Percentiles rank a stretch among this genome's conserved stretches.
Conservation (phyloP, 2,329 filamentous ascomycete genomes). For the Akanthomyces uredinophilus region DNA sequence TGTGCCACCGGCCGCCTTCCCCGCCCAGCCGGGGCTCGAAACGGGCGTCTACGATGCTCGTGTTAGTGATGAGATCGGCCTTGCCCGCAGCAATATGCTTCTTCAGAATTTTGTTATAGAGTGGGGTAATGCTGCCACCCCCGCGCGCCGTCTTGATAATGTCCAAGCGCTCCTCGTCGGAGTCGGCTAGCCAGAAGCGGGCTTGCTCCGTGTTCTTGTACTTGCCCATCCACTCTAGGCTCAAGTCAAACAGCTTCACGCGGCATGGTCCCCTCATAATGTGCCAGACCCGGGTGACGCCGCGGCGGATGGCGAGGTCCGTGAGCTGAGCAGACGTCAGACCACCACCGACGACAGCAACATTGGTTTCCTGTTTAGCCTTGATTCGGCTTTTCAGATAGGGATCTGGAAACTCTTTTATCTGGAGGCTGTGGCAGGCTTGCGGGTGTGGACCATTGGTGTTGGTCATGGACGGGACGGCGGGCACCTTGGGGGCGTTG, state of each 20-base stretch:
- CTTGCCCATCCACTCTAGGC: constrained; percentile 75
- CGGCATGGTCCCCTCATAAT: constrained; percentile 56
- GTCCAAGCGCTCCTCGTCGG: constrained; percentile 61
- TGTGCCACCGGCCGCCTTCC: constrained; percentile 28
- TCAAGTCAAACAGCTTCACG: constrained; percentile 74
- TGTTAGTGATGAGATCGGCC: constrained; percentile 53
- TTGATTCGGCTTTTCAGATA: constrained; percentile 44
- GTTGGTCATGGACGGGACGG: constrained; percentile 29
- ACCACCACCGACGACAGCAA: constrained; percentile 70
- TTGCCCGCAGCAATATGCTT: constrained; percentile 48
- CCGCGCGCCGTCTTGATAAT: constrained; percentile 63
- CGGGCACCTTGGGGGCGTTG: constrained; percentile 49
- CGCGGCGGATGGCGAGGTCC: constrained; percentile 59
- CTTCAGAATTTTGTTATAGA: constrained; percentile 62
- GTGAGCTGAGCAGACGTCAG: constrained; percentile 70
- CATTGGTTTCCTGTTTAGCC: constrained; percentile 46
- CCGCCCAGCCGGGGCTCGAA: constrained; percentile 41
- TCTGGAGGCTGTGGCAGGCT: constrained; percentile 60
- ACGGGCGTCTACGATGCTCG: constrained; percentile 45
- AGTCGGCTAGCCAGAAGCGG: constrained; percentile 70
- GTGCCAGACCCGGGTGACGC: constrained; percentile 64
- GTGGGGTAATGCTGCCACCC: constrained; percentile 71
- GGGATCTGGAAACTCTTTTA: constrained; percentile 51
- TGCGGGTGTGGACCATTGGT: constrained; percentile 29
- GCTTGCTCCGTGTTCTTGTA: constrained; percentile 74